Evolutionary conservation across 2,329 filamentous ascomycete species (phyloP), one percentile per base, ranked within the genome.

Genomic region (Cordyceps cicadae): DNA sequence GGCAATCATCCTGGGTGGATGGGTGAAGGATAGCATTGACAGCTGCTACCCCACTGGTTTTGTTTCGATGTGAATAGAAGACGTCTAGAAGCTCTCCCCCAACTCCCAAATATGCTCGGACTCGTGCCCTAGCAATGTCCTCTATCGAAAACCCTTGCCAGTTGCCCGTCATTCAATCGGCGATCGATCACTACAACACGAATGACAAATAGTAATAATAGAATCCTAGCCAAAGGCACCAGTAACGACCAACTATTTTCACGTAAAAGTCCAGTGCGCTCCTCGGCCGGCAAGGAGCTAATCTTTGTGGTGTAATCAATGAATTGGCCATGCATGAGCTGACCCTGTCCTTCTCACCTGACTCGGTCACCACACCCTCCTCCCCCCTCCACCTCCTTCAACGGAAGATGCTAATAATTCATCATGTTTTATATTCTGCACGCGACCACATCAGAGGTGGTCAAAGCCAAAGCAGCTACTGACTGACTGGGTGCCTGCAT

Each of bases 21-120:
- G 24, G 24, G 24, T 24, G 24, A 24, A 34, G 24, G 34, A 24
- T 17, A 32, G 37, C 24, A 45, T n/a, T 37, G 17, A 12, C 34
- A 37, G 34, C 6, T 37, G 26, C 17, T 49, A 32, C 54, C 49
- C 48, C 48, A 51, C 55, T 41, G 46, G 14, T n/a, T 19, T 41
- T 21, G 43, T 51, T 43, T 43, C 34, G 46, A 41, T 51, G 37
- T 34, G 24, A 32, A 51, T 43, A 37, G 48, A 58, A 58, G 15
- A 43, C 43, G 48, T 43, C 55, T 58, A 51, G 55, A 58, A 58
- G 55, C 34, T 32, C 34, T 58, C n/a, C n/a, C n/a, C n/a, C n/a
- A n/a, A n/a, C n/a, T n/a, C 34, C 21, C 21, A 34, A 51, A 58
- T 21, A 32, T 32, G 39, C 17, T 43, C 14, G 17, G 39, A 14